These are phyloP conservation scores for Ploettnerulaceae sp. DNA, from an alignment of 2,329 filamentous ascomycete genomes.

Conservation along the genomic window DNA sequence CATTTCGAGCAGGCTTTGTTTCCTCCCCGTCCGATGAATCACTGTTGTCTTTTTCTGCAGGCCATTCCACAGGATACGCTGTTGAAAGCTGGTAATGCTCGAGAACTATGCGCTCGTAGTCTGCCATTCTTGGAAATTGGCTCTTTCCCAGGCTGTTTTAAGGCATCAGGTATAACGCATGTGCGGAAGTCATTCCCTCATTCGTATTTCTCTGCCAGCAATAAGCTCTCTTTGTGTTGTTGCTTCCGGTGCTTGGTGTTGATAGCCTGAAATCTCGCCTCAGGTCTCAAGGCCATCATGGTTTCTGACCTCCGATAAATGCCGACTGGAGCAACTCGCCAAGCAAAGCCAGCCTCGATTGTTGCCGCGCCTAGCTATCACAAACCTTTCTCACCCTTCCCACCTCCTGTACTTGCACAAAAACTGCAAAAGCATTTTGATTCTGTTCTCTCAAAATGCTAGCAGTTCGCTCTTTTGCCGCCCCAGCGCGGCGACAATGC, in stretches of 20 bases:
- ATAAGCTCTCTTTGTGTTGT: no score
- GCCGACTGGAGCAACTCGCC: background rate
- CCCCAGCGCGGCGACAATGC: conserved; percentile 72
- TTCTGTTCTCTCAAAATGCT: conserved; percentile 61
- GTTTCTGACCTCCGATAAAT: background rate
- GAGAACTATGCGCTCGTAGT: conserved; percentile 71
- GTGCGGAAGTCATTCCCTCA: no score
- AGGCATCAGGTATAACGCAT: background rate
- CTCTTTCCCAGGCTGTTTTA: no score
- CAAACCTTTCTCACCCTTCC: conserved; percentile 14
- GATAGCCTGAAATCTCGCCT: no score
- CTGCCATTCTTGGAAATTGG: conserved; percentile 46
- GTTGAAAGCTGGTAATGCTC: conserved; percentile 85
- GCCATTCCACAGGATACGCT: conserved; percentile 80
- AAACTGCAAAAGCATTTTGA: conserved; percentile 17
- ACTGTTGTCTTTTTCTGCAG: conserved; percentile 70
- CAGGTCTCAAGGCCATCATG: no score
- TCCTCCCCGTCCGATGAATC: conserved; percentile 61
- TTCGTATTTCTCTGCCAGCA: no score
- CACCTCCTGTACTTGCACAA: conserved; percentile 14
- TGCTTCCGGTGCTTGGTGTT: no score
- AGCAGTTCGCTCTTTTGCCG: conserved; percentile 71
- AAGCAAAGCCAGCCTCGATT: conserved; percentile 16
- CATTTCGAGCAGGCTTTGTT: conserved; percentile 37
- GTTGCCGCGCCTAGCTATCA: conserved; percentile 18